Evolutionary conservation across 75 land plant species (phyloP).

Genomic region (Ceratopteris richardii): DNA sequence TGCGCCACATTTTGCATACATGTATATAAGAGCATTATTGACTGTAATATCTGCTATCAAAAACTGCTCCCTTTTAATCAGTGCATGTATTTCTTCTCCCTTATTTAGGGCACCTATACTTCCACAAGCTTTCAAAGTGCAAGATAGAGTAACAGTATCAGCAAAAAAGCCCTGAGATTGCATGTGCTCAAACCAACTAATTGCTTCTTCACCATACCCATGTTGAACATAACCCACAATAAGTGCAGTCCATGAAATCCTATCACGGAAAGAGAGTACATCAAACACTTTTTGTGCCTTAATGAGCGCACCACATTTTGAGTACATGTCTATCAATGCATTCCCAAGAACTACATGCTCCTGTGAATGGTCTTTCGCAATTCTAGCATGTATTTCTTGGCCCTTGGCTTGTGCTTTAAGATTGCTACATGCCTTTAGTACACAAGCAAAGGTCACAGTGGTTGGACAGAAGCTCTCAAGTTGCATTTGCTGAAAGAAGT

Average conservation of each 20-base stretch:
- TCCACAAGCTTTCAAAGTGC: slow-evolving; percentile 8
- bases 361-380: slow-evolving; percentile 25
- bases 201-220: slow-evolving; percentile 23
- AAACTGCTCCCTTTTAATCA: slow-evolving; percentile 26
- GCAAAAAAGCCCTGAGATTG: slow-evolving; percentile 5
- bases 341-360: slow-evolving; percentile 38
- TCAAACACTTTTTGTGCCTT: slow-evolving; percentile 35
- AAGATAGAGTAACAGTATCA: slow-evolving; percentile 2
- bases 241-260: slow-evolving; percentile 44
- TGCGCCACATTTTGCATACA: slow-evolving; percentile 40
- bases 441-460: not conserved
- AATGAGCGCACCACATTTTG: slow-evolving; percentile 25
- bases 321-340: slow-evolving; percentile 35
- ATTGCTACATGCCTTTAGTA: not conserved
- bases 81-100: slow-evolving; percentile 28
- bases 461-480: not conserved
- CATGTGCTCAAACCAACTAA: slow-evolving; percentile 8
- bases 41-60: slow-evolving; percentile 22
- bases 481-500: slow-evolving; percentile 18
- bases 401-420: not conserved
- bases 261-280: slow-evolving; percentile 35
- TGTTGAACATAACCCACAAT: slow-evolving; percentile 39
- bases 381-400: slow-evolving; percentile 10
- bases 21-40: slow-evolving; percentile 33
- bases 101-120: slow-evolving; percentile 6